These are phyloP conservation scores for Juncus effusus DNA, from an alignment of 176 grass and related monocot species.

Conservation along the genomic window DNA sequence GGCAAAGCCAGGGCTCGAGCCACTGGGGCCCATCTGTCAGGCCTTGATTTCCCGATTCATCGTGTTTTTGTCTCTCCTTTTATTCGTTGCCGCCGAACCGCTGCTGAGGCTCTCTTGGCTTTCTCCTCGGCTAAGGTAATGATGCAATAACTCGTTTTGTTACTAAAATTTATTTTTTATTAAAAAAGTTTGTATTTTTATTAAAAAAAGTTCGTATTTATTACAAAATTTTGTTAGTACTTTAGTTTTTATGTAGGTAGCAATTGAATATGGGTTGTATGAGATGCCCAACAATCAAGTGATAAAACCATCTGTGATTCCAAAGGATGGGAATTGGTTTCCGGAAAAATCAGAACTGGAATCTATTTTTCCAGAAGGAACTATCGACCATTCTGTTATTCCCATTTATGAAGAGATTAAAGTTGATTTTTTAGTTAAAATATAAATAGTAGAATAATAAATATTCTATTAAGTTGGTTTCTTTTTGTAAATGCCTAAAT, in stretches of 20 bases:
- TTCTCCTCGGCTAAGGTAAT: slow-evolving; percentile 32
- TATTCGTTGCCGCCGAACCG: slow-evolving; percentile 28
- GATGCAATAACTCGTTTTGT: too few relatives aligned
- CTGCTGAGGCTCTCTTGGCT: slow-evolving; percentile 18
- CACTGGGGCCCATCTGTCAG: slow-evolving; percentile 12
- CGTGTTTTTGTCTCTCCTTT: slow-evolving; percentile 35
- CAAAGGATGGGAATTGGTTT: slow-evolving; percentile 35
- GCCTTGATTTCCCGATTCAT: slow-evolving; percentile 15
- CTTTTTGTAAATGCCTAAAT: slow-evolving; percentile 22
- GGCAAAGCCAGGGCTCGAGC: slow-evolving; percentile 22
- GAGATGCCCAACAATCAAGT: slow-evolving; percentile 40
- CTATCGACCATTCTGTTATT: slow-evolving; percentile 33
- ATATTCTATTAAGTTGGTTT: background rate
- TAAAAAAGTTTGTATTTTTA: too few relatives aligned
- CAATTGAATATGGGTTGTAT: too few relatives aligned
- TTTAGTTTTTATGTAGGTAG: too few relatives aligned
- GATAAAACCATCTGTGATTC: slow-evolving; percentile 16
- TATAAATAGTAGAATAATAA: background rate
- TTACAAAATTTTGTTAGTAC: too few relatives aligned
- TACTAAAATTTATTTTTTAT: too few relatives aligned
- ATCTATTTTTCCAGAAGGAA: slow-evolving; percentile 37
- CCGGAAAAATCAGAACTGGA: slow-evolving; percentile 34
- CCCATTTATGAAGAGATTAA: slow-evolving; percentile 39
- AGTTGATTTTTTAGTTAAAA: slow-evolving; percentile 7
- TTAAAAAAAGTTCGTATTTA: too few relatives aligned